phyloP scores from a whole-genome alignment of 2,329 filamentous ascomycete genomes.

The Exophiala spinifera region DNA sequence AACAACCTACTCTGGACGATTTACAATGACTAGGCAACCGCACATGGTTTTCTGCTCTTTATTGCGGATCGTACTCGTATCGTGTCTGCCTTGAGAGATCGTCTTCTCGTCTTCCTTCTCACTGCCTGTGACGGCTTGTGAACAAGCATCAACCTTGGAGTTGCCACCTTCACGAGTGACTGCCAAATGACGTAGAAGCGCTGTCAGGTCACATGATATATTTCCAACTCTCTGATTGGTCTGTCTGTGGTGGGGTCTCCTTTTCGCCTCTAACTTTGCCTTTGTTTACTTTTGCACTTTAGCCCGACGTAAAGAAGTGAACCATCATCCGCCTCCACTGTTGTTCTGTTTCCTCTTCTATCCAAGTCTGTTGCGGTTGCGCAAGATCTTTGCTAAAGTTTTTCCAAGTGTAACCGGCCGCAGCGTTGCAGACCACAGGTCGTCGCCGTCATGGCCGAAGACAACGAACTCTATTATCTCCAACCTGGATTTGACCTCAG shows the following conservation, averaged over 20 bases:
- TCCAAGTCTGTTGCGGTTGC: background rate
- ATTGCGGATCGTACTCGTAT: background rate
- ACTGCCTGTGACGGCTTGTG: too few relatives aligned
- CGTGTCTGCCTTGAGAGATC: background rate
- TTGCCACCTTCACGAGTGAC: background rate
- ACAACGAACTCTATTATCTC: slow-evolving; percentile 76
- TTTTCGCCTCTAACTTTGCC: background rate
- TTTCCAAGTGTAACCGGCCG: background rate
- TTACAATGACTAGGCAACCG: background rate
- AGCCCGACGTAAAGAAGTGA: background rate
- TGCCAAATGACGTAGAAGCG: background rate
- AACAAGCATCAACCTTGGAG: background rate
- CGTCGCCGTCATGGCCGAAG: slow-evolving; percentile 33
- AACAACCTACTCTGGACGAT: background rate
- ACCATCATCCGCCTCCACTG: background rate
- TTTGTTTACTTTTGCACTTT: slow-evolving; percentile 2
- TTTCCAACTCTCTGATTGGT: background rate
- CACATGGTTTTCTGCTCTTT: background rate
- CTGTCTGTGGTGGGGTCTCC: background rate
- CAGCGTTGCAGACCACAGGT: background rate
- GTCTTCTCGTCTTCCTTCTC: too few relatives aligned
- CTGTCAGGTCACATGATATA: slow-evolving; percentile 5
- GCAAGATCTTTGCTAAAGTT: background rate
- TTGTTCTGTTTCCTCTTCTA: background rate
- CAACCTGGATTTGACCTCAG: slow-evolving; percentile 81